Base-by-base conservation (phyloP, 306 rosid species). In the Medicago truncatula region DNA sequence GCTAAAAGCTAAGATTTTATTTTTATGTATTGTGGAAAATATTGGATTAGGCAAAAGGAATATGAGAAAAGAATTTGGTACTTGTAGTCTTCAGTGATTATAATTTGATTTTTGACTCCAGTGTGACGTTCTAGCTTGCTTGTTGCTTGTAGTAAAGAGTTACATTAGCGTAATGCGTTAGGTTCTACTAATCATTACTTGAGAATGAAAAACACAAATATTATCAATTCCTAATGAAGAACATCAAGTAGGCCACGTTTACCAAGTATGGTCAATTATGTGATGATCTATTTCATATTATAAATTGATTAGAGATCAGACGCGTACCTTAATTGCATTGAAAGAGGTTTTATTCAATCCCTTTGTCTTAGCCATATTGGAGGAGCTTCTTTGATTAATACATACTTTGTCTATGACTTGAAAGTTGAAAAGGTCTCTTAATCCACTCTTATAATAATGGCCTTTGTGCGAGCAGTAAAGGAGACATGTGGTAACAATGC, bases 131-230 rank as follows among this genome's bases (percentile, higher is more conserved):
- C 39, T 84, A 71, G 83, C 76, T 84, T 74, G 82, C 75, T 84
- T 77, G 74, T 67, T 81, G 82, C 88, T 85, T 87, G 82, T 64
- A 20, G 85, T 66, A 76, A 67, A 74, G 74, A 64, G 44, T 53
- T 47, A 15, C 63, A 78, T 47, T 80, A 43, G 77, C 86, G 83
- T 83, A 63, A 71, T 76, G 80, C 73, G 3, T 66, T 49, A 75
- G 89, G 8, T 70, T 61, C 69, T 47, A 18, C 50, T 34, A 71
- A 71, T 28, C 31, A 23, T 77, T 9, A 49, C 38, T 62, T 74
- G 65, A 49, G 69, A 20, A 58, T 9, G 3, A 25, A 70, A 79
- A 4, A 53, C 0, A 8, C 34, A 58, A 17, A 36, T 23, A 58
- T 25, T 58, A 3, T 56, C 31, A 65, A 56, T 40, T 79, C 56